phyloP scores from a whole-genome alignment of 2,329 filamentous ascomycete genomes.

The Fusarium siculi region DNA sequence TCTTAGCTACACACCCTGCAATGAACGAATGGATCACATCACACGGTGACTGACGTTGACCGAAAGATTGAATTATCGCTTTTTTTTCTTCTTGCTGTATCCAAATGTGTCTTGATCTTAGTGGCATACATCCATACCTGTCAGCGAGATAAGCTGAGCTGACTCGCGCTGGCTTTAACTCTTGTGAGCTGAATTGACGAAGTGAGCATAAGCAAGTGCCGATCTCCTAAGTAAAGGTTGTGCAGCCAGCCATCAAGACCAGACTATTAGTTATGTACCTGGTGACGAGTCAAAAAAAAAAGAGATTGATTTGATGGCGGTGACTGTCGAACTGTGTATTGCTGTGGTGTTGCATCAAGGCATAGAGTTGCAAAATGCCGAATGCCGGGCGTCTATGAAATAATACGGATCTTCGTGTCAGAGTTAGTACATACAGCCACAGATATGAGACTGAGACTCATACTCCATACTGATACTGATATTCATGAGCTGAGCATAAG shows the following conservation, averaged over 20 bases:
- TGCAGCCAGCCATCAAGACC: slow-evolving; percentile 4
- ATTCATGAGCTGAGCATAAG: slow-evolving; percentile 35
- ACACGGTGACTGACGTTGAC: slow-evolving; percentile 12
- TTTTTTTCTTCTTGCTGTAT: not conserved
- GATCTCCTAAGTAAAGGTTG: not conserved
- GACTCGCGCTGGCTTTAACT: slow-evolving; percentile 36
- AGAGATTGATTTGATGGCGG: slow-evolving; percentile 18
- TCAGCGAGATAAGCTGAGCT: slow-evolving; percentile 43
- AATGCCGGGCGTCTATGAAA: slow-evolving; percentile 22
- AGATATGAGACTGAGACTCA: not conserved
- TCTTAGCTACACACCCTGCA: slow-evolving; percentile 7
- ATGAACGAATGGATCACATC: slow-evolving; percentile 12
- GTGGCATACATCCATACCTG: slow-evolving; percentile 5
- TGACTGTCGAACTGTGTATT: slow-evolving; percentile 4
- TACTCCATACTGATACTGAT: not conserved
- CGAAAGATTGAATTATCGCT: slow-evolving; percentile 16
- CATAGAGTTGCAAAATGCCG: slow-evolving; percentile 20
- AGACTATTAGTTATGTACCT: not conserved
- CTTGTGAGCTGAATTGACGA: slow-evolving; percentile 19
- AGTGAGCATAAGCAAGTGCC: not conserved
- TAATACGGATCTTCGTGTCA: not conserved
- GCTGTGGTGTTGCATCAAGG: not conserved
- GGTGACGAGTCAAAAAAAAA: not conserved
- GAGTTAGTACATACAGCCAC: not conserved
- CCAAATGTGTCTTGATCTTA: not conserved